A percentile compares a stretch with the other conserved stretches of the same genome.
phyloP scores from a whole-genome alignment of 257 asterid species.

The Forsythia viridissima region DNA sequence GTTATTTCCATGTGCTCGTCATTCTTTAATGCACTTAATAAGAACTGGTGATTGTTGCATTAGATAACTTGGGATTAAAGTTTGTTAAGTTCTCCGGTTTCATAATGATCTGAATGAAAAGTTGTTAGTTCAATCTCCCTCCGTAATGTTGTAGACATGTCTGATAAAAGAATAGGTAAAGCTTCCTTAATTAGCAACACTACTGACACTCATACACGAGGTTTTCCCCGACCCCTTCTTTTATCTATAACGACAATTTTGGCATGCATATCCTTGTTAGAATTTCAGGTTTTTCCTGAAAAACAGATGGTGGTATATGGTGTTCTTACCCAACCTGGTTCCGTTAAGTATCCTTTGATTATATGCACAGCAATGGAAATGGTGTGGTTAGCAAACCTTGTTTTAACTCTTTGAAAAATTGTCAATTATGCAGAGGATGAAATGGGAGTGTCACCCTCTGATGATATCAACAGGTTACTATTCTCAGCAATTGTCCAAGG shows the following conservation, averaged over 20 bases:
- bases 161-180: not conserved
- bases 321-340: not conserved
- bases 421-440: constrained; percentile 51
- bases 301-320: not conserved
- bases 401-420: constrained; percentile 1
- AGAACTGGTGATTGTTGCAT: not conserved
- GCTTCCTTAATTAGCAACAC: not conserved
- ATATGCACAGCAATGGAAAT: too few relatives aligned
- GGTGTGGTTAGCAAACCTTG: not conserved
- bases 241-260: not conserved
- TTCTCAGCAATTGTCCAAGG: constrained; percentile 85
- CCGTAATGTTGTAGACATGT: not conserved
- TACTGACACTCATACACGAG: not conserved
- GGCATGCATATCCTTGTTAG: not conserved
- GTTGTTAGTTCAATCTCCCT: not conserved
- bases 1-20: not conserved
- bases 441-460: constrained; percentile 50
- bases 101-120: not conserved
- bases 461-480: constrained; percentile 71
- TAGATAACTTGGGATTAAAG: not conserved
- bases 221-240: not conserved
- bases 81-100: not conserved
- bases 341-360: not conserved
- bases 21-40: not conserved
- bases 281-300: not conserved